Evolutionary conservation across 768 basidiomycete genomes (phyloP).

Genomic region (Podaxis sp.): DNA sequence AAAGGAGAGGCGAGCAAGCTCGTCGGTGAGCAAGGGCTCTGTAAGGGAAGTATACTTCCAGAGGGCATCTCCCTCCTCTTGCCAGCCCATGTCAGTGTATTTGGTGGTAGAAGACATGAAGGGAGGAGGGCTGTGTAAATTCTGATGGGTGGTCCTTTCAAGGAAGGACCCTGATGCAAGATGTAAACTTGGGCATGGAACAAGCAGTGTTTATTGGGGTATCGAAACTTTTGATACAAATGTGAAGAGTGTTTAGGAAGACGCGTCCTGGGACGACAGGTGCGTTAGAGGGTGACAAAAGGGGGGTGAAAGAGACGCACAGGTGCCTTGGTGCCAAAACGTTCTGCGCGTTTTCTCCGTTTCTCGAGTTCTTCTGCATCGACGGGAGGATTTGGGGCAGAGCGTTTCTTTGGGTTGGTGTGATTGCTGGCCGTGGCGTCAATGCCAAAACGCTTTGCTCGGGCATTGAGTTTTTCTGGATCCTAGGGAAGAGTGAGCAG

Average conservation of each 20-base stretch:
- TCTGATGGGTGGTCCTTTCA: slow-evolving; percentile 6
- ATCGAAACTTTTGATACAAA: neutral
- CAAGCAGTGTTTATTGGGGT: slow-evolving; percentile 7
- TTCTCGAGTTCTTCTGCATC: slow-evolving; percentile 61
- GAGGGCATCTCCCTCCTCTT: slow-evolving; percentile 26
- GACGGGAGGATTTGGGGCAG: slow-evolving; percentile 38
- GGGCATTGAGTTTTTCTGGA: slow-evolving; percentile 46
- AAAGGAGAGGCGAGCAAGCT: slow-evolving; percentile 39
- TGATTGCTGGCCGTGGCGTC: neutral
- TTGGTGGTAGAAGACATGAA: slow-evolving; percentile 20
- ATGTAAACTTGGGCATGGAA: neutral
- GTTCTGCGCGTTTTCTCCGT: slow-evolving; percentile 62
- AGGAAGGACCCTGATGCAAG: slow-evolving; percentile 4
- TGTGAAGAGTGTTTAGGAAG: neutral
- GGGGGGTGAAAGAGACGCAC: slow-evolving; percentile 17
- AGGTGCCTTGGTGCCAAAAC: slow-evolving; percentile 44
- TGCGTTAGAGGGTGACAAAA: neutral
- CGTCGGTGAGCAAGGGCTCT: slow-evolving; percentile 40
- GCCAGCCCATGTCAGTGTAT: slow-evolving; percentile 38
- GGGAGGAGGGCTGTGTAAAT: neutral
- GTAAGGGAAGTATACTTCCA: slow-evolving; percentile 38
- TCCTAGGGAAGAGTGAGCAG: slow-evolving; percentile 33
- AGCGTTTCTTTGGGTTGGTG: slow-evolving; percentile 29
- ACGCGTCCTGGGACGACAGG: neutral
- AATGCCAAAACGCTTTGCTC: slow-evolving; percentile 58